These are phyloP conservation scores for Strombidium stylifer DNA, from an alignment of 73 alveolate genomes.

Conservation along the genomic window DNA sequence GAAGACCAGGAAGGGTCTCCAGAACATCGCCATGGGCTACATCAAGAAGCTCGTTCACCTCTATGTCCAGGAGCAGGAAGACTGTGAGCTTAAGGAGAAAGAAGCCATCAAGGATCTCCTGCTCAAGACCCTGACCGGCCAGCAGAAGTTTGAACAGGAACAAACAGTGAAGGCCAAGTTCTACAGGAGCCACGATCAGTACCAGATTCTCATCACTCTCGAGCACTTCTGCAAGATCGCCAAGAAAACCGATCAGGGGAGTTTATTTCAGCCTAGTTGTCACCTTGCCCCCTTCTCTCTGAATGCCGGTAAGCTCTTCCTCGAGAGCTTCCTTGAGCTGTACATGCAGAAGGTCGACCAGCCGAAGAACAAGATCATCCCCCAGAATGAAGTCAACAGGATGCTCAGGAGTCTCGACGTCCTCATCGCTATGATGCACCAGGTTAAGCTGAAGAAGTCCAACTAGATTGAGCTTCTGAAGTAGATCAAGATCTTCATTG, in stretches of 20 bases:
- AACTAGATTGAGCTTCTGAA: slow-evolving; percentile 34
- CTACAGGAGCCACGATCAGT: slow-evolving; percentile 12
- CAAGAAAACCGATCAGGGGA: slow-evolving; percentile 8
- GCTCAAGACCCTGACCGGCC: too few relatives aligned
- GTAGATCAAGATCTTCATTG: slow-evolving; percentile 26
- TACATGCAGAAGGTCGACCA: too few relatives aligned
- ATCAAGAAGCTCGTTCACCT: slow-evolving; percentile 5
- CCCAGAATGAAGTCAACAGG: too few relatives aligned
- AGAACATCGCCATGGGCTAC: slow-evolving; percentile 31
- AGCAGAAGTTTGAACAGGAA: too few relatives aligned
- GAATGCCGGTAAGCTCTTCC: too few relatives aligned
- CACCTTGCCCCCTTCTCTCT: too few relatives aligned
- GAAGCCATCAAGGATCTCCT: too few relatives aligned
- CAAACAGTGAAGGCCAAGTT: too few relatives aligned
- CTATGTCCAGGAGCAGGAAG: slow-evolving; percentile 3
- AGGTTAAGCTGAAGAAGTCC: slow-evolving; percentile 24
- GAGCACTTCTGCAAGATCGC: slow-evolving; percentile 22
- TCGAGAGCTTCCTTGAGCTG: too few relatives aligned
- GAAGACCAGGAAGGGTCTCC: slow-evolving; percentile 26
- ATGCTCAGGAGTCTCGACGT: slow-evolving; percentile 9
- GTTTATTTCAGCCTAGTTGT: slow-evolving; percentile 1
- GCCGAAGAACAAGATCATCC: too few relatives aligned
- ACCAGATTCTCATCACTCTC: slow-evolving; percentile 37
- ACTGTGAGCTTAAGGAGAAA: too few relatives aligned
- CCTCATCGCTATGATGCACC: slow-evolving; percentile 20